Evolutionary conservation across 2,329 filamentous ascomycete species (phyloP).

Genomic region (Colletotrichum brevisporum): DNA sequence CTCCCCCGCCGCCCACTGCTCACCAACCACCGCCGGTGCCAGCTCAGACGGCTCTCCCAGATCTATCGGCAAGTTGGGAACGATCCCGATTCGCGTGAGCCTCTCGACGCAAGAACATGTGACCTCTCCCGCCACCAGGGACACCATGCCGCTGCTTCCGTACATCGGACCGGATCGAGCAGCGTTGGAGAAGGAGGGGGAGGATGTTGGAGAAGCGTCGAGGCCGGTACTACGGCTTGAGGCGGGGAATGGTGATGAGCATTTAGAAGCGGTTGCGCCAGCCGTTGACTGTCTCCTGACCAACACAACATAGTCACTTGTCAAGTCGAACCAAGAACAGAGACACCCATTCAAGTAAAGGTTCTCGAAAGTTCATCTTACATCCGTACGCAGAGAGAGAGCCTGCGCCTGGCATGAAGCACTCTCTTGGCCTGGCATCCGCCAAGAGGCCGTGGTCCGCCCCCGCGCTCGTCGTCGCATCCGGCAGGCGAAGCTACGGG

Average conservation of each 20-base stretch:
- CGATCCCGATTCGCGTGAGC: neutral
- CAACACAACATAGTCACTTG: neutral
- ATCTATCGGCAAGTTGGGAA: slow-evolving; percentile 4
- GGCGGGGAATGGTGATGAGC: slow-evolving; percentile 18
- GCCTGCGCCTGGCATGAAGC: slow-evolving; percentile 19
- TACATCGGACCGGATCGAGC: slow-evolving; percentile 26
- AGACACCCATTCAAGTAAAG: neutral
- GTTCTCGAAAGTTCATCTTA: neutral
- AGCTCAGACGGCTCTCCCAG: neutral
- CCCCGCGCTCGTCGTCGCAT: neutral
- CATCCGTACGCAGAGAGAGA: neutral
- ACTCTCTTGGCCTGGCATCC: slow-evolving; percentile 10
- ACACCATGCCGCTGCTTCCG: slow-evolving; percentile 35
- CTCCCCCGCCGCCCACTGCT: no score
- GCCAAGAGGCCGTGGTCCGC: slow-evolving; percentile 31
- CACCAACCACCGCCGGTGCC: slow-evolving; percentile 8
- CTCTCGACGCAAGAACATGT: slow-evolving; percentile 1
- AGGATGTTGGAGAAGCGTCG: slow-evolving; percentile 7
- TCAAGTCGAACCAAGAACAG: neutral
- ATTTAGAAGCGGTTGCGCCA: slow-evolving; percentile 12
- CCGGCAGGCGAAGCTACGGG: slow-evolving; percentile 28
- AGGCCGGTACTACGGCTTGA: slow-evolving; percentile 7
- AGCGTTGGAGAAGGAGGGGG: slow-evolving; percentile 11
- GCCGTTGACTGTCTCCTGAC: neutral
- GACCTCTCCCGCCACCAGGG: slow-evolving; percentile 10